Evolutionary conservation across 257 asterid genomes (phyloP).

Genomic region (Solanum clarkiae): DNA sequence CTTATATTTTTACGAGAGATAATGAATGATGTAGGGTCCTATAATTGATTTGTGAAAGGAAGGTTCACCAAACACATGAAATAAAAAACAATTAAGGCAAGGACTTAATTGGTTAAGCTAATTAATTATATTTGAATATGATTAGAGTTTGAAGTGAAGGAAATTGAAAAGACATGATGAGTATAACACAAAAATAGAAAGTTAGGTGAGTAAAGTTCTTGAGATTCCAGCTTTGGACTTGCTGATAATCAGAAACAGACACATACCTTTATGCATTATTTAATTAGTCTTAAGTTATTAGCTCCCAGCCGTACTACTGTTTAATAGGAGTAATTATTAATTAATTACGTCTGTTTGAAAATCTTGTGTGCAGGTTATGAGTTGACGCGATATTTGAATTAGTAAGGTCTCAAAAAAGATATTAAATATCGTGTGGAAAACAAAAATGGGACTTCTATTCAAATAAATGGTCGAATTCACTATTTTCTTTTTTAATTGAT

Average conservation of each 20-base stretch:
- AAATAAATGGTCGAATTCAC: too few species aligned
- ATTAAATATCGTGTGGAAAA: too few species aligned
- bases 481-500: too few species aligned
- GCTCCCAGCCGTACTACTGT: neutral
- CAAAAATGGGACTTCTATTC: too few species aligned
- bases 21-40: neutral
- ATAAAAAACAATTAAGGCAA: neutral
- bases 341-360: neutral
- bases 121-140: neutral
- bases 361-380: too few species aligned
- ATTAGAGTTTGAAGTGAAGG: neutral
- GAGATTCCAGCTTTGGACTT: neutral
- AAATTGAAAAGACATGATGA: neutral
- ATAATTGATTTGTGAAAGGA: neutral
- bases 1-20: too few species aligned
- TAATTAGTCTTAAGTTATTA: neutral
- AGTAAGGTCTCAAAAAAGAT: too few species aligned
- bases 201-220: neutral
- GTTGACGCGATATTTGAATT: too few species aligned
- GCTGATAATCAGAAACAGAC: neutral
- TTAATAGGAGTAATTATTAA: neutral
- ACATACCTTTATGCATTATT: neutral
- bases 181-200: neutral
- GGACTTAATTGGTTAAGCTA: neutral
- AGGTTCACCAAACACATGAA: neutral